Conservation (phyloP, 192 early-diverging fungal species). For the Mortierella claussenii region DNA sequence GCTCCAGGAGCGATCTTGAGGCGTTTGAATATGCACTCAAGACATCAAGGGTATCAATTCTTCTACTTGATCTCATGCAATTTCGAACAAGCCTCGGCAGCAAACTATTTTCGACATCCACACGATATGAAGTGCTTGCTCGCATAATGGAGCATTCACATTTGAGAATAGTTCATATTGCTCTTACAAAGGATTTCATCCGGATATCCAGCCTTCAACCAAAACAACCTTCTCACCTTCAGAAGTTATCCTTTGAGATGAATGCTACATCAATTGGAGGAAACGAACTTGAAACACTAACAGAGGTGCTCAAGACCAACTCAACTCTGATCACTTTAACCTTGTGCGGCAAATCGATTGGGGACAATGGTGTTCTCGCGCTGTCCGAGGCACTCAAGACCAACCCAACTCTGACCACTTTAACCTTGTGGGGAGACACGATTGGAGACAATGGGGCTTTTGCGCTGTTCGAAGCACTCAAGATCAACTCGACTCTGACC, state of each 20-base stretch:
- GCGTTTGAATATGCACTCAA: conserved; percentile 9
- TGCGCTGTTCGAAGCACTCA: too few relatives aligned
- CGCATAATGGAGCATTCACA: not conserved
- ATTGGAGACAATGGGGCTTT: too few relatives aligned
- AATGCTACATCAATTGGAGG: not conserved
- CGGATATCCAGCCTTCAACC: too few relatives aligned
- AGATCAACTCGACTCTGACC: too few relatives aligned
- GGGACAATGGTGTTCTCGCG: too few relatives aligned
- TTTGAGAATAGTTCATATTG: conserved; percentile 9
- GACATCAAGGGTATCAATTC: conserved; percentile 9
- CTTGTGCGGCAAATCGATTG: not conserved
- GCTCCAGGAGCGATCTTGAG: conserved; percentile 7
- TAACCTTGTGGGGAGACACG: not conserved
- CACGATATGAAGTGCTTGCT: conserved; percentile 3
- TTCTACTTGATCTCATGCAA: conserved; percentile 8
- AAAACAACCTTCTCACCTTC: too few relatives aligned
- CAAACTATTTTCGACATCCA: conserved; percentile 4
- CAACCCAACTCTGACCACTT: not conserved
- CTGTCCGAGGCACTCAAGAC: conserved; percentile 8
- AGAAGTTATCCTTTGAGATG: conserved; percentile 10
- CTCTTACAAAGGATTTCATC: conserved; percentile 5
- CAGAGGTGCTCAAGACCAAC: conserved; percentile 3
- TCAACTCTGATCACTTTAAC: not conserved
- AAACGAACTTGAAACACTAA: not conserved
- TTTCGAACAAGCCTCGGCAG: conserved; percentile 5